Evolutionary conservation across 176 grass and related monocot genomes (phyloP).

Genomic region (Poa annua): DNA sequence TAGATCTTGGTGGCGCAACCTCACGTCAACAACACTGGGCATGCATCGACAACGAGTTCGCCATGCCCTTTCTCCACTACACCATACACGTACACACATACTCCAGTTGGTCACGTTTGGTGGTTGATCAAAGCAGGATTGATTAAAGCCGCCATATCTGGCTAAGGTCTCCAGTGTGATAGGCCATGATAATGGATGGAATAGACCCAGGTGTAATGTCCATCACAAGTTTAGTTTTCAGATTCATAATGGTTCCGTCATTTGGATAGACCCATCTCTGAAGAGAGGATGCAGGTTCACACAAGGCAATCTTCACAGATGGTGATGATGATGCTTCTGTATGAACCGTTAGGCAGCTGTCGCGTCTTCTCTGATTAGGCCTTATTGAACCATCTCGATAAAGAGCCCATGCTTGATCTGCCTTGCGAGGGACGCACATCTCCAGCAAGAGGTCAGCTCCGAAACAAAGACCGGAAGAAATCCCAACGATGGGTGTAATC

Average conservation of each 20-base stretch:
- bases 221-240: not conserved
- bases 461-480: not conserved
- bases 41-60: too few relatives aligned
- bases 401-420: not conserved
- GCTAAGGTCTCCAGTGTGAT: too few relatives aligned
- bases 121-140: too few relatives aligned
- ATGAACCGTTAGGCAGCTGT: too few relatives aligned
- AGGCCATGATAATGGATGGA: too few relatives aligned
- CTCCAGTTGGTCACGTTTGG: too few relatives aligned
- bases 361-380: not conserved
- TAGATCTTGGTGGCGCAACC: too few relatives aligned
- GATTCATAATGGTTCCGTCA: not conserved
- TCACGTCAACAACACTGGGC: too few relatives aligned
- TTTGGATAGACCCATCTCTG: not conserved
- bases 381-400: not conserved
- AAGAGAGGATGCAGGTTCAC: not conserved
- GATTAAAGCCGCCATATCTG: too few relatives aligned
- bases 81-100: too few relatives aligned
- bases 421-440: not conserved
- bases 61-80: too few relatives aligned
- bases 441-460: not conserved
- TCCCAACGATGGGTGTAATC: not conserved
- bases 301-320: not conserved
- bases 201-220: not conserved
- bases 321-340: not conserved